Conservation (phyloP, 2,329 filamentous ascomycete genomes). For the Arthrocladium fulminans region DNA sequence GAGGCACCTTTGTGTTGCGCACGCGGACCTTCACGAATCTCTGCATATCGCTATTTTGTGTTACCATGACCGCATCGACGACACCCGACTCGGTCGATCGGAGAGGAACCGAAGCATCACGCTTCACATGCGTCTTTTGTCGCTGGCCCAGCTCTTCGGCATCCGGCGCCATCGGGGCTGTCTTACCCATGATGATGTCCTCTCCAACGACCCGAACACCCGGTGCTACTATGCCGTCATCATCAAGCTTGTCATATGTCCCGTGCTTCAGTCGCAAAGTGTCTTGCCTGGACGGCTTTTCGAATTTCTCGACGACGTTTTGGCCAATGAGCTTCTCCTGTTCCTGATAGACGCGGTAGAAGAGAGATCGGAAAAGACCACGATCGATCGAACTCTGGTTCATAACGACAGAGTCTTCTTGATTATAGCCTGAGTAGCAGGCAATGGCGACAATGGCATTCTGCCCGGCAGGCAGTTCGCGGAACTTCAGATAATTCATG, state of each 20-base stretch:
- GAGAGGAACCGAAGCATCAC: slow-evolving; percentile 90
- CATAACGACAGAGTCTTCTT: slow-evolving; percentile 99
- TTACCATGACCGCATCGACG: slow-evolving; percentile 84
- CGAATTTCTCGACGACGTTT: slow-evolving; percentile 85
- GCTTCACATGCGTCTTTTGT: slow-evolving; percentile 80
- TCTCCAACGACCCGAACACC: slow-evolving; percentile 93
- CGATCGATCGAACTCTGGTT: slow-evolving; percentile 99
- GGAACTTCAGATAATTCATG: slow-evolving; percentile 98
- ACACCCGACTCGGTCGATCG: slow-evolving; percentile 96
- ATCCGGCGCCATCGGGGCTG: slow-evolving; percentile 85
- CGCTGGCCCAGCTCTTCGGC: slow-evolving; percentile 88
- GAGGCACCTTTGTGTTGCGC: slow-evolving; percentile 92
- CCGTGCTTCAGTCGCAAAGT: slow-evolving; percentile 80
- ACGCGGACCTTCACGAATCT: slow-evolving; percentile 97
- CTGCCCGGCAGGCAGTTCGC: slow-evolving; percentile 90
- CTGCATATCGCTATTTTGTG: slow-evolving; percentile 87
- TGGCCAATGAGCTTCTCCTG: slow-evolving; percentile 94
- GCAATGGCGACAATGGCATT: slow-evolving; percentile 98
- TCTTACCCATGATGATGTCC: slow-evolving; percentile 99
- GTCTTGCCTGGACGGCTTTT: slow-evolving; percentile 82
- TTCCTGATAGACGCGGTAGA: slow-evolving; percentile 96
- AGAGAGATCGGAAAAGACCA: slow-evolving; percentile 91
- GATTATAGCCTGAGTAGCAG: slow-evolving; percentile 97
- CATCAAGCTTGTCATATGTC: slow-evolving; percentile 94
- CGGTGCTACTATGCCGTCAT: slow-evolving; percentile 88